A percentile compares a stretch with the other conserved stretches of the same genome.
These are phyloP conservation scores for Goniomonas avonlea DNA, from an alignment of 78 protist species.

Conservation along the genomic window DNA sequence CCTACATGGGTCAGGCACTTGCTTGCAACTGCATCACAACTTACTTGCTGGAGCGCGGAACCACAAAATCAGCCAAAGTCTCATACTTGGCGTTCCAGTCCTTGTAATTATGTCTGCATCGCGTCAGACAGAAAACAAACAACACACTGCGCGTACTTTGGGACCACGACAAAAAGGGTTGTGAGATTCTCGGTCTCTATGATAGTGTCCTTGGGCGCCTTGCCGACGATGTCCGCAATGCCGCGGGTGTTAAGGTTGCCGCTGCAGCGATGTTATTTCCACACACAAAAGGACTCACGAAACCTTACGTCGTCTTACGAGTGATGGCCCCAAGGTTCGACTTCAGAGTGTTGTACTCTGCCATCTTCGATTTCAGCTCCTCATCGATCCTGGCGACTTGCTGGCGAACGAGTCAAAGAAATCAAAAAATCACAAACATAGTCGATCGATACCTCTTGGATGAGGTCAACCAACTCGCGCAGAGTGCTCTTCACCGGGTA, in stretches of 20 bases:
- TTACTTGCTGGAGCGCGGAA: background rate
- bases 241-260: no score
- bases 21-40: no score
- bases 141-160: background rate
- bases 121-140: background rate
- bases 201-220: background rate
- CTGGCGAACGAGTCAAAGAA: background rate
- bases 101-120: no score
- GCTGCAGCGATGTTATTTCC: background rate
- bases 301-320: background rate
- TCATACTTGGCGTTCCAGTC: background rate
- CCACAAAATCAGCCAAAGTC: background rate
- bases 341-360: constrained; percentile 1
- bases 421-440: no score
- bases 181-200: background rate
- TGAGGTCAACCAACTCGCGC: background rate
- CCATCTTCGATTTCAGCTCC: constrained; percentile 10
- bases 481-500: background rate
- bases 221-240: background rate
- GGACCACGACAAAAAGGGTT: background rate
- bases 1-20: no score
- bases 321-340: background rate
- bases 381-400: background rate
- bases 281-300: background rate
- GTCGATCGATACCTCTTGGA: no score